phyloP scores from a whole-genome alignment of 2,329 filamentous ascomycete genomes.

The Cercospora beticola region DNA sequence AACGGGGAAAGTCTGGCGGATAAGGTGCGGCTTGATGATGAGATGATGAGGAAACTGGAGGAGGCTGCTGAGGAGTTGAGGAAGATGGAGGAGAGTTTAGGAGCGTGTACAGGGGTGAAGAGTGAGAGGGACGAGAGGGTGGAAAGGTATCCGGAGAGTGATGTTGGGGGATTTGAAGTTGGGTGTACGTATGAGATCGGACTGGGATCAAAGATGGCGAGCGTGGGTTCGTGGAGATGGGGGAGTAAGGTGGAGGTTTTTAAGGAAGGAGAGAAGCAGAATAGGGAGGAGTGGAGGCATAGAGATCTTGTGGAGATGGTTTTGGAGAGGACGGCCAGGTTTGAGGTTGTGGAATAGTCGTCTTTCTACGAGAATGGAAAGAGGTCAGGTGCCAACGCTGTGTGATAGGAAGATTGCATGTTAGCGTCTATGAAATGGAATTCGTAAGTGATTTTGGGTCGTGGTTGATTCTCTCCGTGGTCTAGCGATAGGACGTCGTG shows the following conservation, averaged over 20 bases:
- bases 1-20: neutral
- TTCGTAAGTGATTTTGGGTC: no score
- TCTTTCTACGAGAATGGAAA: no score
- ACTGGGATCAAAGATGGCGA: neutral
- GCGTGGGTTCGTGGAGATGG: neutral
- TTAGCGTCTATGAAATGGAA: no score
- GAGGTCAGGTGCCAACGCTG: no score
- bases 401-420: no score
- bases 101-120: neutral
- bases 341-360: neutral
- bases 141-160: neutral
- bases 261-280: neutral
- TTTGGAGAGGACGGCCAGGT: neutral
- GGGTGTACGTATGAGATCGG: neutral
- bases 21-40: neutral
- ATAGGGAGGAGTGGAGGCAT: neutral
- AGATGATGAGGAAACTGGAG: neutral
- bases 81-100: neutral
- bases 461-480: no score
- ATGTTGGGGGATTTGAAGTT: neutral
- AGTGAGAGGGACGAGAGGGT: no score
- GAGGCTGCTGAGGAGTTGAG: neutral
- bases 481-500: no score
- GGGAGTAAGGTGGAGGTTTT: neutral
- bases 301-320: neutral